Evolutionary conservation across 345 rosid genomes (phyloP).

Genomic region (Populus euphratica): DNA sequence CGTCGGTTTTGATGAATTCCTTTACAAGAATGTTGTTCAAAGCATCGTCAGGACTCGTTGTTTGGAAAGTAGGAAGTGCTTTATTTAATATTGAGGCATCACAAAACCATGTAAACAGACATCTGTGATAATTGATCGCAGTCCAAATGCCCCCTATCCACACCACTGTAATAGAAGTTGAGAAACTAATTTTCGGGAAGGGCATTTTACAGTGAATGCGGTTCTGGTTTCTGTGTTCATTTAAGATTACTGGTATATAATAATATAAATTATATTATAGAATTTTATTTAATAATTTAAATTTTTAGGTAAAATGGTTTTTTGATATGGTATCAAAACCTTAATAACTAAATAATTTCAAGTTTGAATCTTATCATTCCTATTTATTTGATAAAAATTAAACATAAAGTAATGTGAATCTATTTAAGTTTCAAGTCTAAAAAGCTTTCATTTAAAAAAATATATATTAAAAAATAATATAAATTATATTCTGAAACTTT

Average conservation of each 20-base stretch:
- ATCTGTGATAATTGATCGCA: neutral
- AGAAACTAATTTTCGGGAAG: neutral
- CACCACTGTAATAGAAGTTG: neutral
- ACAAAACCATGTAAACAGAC: neutral
- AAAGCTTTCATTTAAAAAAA: accelerated
- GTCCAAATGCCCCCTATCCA: neutral
- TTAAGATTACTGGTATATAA: too few species aligned
- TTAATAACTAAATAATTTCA: too few species aligned
- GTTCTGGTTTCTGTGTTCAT: too few species aligned
- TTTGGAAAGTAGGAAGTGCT: neutral
- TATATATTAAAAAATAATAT: too few species aligned
- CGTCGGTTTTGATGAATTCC: neutral
- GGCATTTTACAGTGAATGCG: neutral
- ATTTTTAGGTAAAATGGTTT: too few species aligned
- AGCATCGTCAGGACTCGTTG: neutral
- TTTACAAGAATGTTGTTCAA: neutral
- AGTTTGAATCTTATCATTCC: too few species aligned
- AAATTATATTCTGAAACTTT: neutral
- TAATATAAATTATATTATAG: too few species aligned
- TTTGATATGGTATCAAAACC: too few species aligned
- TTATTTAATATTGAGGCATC: neutral
- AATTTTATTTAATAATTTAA: too few species aligned
- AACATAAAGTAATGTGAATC: accelerated
- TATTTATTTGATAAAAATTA: too few species aligned
- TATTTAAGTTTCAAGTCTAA: too few species aligned